Evolutionary conservation across 176 grass and related monocot genomes (phyloP).

Genomic region (Pontederia paniculata): DNA sequence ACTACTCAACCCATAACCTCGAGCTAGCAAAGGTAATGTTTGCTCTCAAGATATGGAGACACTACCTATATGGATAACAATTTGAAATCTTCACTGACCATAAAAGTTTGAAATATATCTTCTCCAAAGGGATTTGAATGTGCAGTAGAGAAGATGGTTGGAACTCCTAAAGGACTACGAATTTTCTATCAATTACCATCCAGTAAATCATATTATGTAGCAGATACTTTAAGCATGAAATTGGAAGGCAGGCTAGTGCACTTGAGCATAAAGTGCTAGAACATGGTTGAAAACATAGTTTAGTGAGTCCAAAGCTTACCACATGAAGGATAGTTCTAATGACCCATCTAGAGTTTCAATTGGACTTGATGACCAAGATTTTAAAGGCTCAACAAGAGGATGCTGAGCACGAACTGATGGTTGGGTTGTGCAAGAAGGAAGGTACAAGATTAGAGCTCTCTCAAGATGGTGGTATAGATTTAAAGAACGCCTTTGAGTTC

Average conservation of each 20-base stretch:
- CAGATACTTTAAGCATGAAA: background rate
- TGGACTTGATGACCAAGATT: too few species aligned
- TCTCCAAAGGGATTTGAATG: background rate
- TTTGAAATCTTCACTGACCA: background rate
- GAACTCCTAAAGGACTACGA: conserved; percentile 2
- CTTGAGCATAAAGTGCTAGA: background rate
- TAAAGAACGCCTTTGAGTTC: background rate
- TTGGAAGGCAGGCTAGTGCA: background rate
- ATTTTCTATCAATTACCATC: background rate
- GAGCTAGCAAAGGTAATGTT: background rate
- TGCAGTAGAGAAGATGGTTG: background rate
- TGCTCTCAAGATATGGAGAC: background rate
- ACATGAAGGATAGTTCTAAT: too few species aligned
- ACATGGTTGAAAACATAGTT: too few species aligned
- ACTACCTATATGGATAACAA: background rate
- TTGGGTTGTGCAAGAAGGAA: too few species aligned
- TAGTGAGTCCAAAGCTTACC: background rate
- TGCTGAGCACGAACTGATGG: too few species aligned
- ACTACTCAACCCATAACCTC: background rate
- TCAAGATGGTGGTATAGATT: too few species aligned
- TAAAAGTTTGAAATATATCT: conserved; percentile 9
- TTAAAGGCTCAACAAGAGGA: too few species aligned
- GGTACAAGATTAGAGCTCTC: too few species aligned
- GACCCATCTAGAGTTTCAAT: too few species aligned
- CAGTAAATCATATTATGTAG: background rate